Conservation (phyloP, 305 asterid species). For the Fraxinus velutina region DNA sequence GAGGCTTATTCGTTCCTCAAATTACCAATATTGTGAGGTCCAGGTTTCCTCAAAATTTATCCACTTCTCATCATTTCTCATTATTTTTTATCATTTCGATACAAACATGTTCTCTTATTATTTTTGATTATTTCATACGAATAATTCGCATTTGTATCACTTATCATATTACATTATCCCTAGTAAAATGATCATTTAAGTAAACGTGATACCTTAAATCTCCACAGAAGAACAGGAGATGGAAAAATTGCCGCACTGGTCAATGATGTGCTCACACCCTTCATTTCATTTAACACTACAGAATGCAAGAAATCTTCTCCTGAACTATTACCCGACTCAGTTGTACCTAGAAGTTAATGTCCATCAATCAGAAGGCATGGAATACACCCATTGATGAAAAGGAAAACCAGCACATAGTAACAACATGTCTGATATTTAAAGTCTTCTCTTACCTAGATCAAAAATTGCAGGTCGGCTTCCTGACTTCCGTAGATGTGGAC, state of each 20-base stretch:
- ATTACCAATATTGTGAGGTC: neutral
- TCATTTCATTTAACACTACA: slow-evolving; percentile 67
- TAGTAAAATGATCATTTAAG: neutral
- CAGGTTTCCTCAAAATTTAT: neutral
- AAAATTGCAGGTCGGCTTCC: slow-evolving; percentile 82
- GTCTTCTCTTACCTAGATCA: slow-evolving; percentile 61
- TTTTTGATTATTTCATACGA: no score
- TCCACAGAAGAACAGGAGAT: slow-evolving; percentile 82
- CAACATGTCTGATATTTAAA: slow-evolving; percentile 13
- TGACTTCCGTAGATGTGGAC: slow-evolving; percentile 90
- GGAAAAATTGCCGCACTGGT: slow-evolving; percentile 65
- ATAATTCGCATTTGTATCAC: neutral
- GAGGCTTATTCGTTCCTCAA: neutral
- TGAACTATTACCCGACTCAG: slow-evolving; percentile 46
- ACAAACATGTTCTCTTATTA: neutral
- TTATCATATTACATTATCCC: slow-evolving; percentile 2
- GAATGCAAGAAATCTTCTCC: slow-evolving; percentile 55
- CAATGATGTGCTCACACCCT: slow-evolving; percentile 56
- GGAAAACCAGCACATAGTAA: slow-evolving; percentile 2
- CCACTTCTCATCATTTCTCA: neutral
- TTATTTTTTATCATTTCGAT: no score
- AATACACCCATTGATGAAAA: slow-evolving; percentile 2
- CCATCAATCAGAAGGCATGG: neutral
- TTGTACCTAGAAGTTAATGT: slow-evolving; percentile 30
- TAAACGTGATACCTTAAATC: slow-evolving; percentile 70